Base-by-base conservation (phyloP, 768 basidiomycete genomes). In the Rickenella mellea region DNA sequence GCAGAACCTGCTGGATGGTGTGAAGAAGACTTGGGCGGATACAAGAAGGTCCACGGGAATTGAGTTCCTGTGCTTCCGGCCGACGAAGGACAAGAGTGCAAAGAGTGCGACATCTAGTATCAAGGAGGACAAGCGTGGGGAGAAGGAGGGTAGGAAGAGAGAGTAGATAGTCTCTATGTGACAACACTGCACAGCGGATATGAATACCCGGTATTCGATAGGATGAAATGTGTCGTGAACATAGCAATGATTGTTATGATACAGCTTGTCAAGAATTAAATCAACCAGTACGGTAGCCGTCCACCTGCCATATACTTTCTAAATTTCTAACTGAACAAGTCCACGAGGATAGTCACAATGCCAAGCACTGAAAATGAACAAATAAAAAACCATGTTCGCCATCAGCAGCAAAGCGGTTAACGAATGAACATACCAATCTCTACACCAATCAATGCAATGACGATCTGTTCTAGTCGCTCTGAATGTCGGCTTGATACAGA, bases 41-140 rank as follows among this genome's bases (percentile, higher is more conserved):
- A 83, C 88, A 20, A 75, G 92, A 32, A 73, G 87, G 41, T 86
- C 90, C 39, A 98, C 96, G 5, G 88, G 86, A 5, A 84, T 96
- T 42, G 90, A 96, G 57, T 98, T 96, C 51, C 64, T 97, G 57
- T 98, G 94, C 65, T 94, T 98, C 71, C 74, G 82, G 49, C 77
- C 76, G 54, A 72, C 79, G 9, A 86, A 83, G 59, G 56, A 61
- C 27, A 64, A 58, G 47, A 35, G 48, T 39, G 20, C 49, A 26
- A 44, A 22, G 28, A 37, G 12, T 27, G 6, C n/a, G n/a, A n/a
- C n/a, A n/a, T n/a, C n/a, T n/a, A n/a, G n/a, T n/a, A n/a, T n/a
- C n/a, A n/a, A n/a, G n/a, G n/a, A n/a, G n/a, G n/a, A n/a, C n/a
- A n/a, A n/a, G n/a, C n/a, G n/a, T n/a, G n/a, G n/a, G n/a, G n/a